Conservation (phyloP, 208 protist genomes). For the Jaenimonas drosophilae region DNA sequence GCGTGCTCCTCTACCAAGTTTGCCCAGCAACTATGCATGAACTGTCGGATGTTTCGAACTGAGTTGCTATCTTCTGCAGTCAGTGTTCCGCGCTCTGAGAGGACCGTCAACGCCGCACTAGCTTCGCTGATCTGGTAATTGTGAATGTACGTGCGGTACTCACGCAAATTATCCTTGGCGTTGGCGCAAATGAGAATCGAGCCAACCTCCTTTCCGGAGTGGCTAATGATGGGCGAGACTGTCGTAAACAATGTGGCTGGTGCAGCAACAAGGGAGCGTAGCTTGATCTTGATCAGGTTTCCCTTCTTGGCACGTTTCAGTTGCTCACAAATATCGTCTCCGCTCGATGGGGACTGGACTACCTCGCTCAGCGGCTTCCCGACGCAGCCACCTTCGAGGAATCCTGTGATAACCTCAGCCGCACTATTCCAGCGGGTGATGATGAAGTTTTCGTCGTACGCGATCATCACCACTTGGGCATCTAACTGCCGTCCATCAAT, state of each 20-base stretch:
- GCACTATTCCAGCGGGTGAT: slow-evolving; percentile 85
- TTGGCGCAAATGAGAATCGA: slow-evolving; percentile 83
- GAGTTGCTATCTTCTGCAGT: slow-evolving; percentile 20
- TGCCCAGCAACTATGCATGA: slow-evolving; percentile 35
- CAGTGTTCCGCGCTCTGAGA: slow-evolving; percentile 29
- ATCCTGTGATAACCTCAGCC: slow-evolving; percentile 79
- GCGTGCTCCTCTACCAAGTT: slow-evolving; percentile 53
- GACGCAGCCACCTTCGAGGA: slow-evolving; percentile 68
- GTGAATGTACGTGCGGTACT: slow-evolving; percentile 72
- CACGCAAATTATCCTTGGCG: slow-evolving; percentile 66
- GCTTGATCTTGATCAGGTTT: slow-evolving; percentile 63
- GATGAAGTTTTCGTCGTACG: slow-evolving; percentile 56
- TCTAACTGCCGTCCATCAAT: slow-evolving; percentile 80
- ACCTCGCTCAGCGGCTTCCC: slow-evolving; percentile 80
- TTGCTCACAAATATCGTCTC: background rate
- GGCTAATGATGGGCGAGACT: slow-evolving; percentile 55
- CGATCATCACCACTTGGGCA: slow-evolving; percentile 84
- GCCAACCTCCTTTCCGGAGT: slow-evolving; percentile 38
- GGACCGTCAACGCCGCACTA: slow-evolving; percentile 22
- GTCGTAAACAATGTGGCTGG: slow-evolving; percentile 70
- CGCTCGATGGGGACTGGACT: slow-evolving; percentile 44
- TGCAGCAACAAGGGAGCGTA: slow-evolving; percentile 61
- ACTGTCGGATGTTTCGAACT: slow-evolving; percentile 28
- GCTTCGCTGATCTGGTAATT: slow-evolving; percentile 63
- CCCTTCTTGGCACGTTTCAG: slow-evolving; percentile 1